Conservation (phyloP, 768 basidiomycete species). For the Lactarius tabidus region DNA sequence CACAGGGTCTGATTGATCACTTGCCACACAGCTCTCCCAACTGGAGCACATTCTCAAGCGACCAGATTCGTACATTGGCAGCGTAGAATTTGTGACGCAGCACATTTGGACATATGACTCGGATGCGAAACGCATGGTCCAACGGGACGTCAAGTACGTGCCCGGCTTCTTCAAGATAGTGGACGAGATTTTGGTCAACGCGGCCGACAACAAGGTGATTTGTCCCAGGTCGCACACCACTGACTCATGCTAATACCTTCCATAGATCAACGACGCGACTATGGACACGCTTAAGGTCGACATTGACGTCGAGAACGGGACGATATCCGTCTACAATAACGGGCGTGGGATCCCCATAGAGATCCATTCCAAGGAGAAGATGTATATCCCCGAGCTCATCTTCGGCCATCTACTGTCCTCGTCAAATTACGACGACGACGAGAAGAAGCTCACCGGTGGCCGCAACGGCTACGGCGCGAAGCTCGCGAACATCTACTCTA, state of each 20-base stretch:
- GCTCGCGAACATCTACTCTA: slow-evolving; percentile 96
- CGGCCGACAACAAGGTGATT: slow-evolving; percentile 95
- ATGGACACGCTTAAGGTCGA: slow-evolving; percentile 92
- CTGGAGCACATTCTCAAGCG: slow-evolving; percentile 91
- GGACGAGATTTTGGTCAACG: slow-evolving; percentile 98
- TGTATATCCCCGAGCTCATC: slow-evolving; percentile 95
- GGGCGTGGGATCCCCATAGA: slow-evolving; percentile 96
- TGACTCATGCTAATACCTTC: neutral
- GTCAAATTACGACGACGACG: slow-evolving; percentile 97
- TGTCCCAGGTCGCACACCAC: slow-evolving; percentile 4
- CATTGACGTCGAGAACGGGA: slow-evolving; percentile 77
- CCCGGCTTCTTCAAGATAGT: slow-evolving; percentile 99
- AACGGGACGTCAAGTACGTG: slow-evolving; percentile 82
- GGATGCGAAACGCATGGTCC: slow-evolving; percentile 76
- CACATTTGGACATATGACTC: slow-evolving; percentile 93
- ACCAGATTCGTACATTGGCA: slow-evolving; percentile 95
- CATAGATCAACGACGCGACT: slow-evolving; percentile 80
- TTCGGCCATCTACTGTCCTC: slow-evolving; percentile 93
- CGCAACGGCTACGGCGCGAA: slow-evolving; percentile 99
- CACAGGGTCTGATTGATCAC: slow-evolving; percentile 15
- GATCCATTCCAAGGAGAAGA: slow-evolving; percentile 87
- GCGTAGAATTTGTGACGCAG: slow-evolving; percentile 83
- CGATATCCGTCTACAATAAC: slow-evolving; percentile 93
- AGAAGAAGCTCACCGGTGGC: slow-evolving; percentile 98
- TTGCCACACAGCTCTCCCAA: slow-evolving; percentile 80